Evolutionary conservation across 1,139 yeast species (phyloP).

Genomic region (Blastobotrys arbuscula): DNA sequence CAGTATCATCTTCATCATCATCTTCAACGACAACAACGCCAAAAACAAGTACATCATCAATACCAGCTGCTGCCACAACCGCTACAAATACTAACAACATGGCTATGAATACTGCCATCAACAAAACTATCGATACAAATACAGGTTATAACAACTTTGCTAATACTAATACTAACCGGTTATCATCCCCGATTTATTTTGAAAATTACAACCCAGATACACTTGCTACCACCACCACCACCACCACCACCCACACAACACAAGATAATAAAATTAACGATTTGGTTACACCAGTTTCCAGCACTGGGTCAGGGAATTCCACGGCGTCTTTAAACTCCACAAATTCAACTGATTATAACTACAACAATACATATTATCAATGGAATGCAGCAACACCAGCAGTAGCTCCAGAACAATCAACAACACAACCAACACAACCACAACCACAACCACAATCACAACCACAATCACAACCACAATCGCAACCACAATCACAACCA

Average conservation of each 20-base stretch:
- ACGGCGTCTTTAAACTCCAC: no score
- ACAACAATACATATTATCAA: no score
- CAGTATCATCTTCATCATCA: not conserved
- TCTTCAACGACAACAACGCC: not conserved
- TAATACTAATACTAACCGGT: not conserved
- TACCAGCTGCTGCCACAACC: not conserved
- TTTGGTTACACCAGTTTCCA: not conserved
- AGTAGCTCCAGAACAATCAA: constrained; percentile 2
- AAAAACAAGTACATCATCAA: not conserved
- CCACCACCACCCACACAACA: constrained; percentile 1
- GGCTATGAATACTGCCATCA: not conserved
- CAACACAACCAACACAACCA: not conserved
- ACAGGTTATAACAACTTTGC: no score
- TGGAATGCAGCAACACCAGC: constrained; percentile 5
- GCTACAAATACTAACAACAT: not conserved
- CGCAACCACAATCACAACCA: not conserved
- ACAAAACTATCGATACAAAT: not conserved
- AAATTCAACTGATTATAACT: no score
- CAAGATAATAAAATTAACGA: not conserved
- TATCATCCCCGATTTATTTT: constrained; percentile 4
- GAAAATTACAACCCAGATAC: not conserved
- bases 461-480: not conserved
- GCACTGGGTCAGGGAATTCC: not conserved
- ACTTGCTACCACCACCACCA: not conserved
- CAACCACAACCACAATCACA: not conserved